Evolutionary conservation across 1,284 basidiomycete genomes (phyloP).

Genomic region (Austroboletus novae-zelandiae): DNA sequence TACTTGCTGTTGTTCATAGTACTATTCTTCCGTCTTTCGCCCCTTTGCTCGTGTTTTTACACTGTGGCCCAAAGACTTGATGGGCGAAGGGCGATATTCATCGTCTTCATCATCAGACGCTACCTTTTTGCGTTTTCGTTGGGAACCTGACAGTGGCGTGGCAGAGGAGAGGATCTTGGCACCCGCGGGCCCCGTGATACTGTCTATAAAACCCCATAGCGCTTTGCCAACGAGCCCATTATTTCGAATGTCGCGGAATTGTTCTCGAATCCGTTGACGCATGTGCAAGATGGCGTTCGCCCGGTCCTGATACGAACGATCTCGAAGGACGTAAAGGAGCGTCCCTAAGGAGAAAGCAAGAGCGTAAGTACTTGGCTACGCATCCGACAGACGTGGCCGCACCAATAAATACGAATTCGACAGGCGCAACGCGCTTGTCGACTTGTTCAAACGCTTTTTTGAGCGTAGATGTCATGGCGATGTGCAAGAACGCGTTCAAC

Average conservation of each 20-base stretch:
- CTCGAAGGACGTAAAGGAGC: slow-evolving; percentile 51
- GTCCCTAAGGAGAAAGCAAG: slow-evolving; percentile 41
- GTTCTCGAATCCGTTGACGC: slow-evolving; percentile 49
- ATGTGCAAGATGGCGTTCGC: slow-evolving; percentile 53
- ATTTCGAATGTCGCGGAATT: slow-evolving; percentile 58
- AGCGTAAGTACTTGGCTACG: not conserved
- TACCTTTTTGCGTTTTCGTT: slow-evolving; percentile 33
- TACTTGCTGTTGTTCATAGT: no score
- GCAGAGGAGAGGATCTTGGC: slow-evolving; percentile 23
- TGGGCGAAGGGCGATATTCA: slow-evolving; percentile 46
- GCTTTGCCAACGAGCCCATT: slow-evolving; percentile 52
- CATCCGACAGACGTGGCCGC: slow-evolving; percentile 1
- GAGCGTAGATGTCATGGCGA: slow-evolving; percentile 42
- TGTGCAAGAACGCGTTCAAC: slow-evolving; percentile 51
- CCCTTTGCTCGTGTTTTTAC: slow-evolving; percentile 39
- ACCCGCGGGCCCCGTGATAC: slow-evolving; percentile 36
- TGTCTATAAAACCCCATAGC: slow-evolving; percentile 55
- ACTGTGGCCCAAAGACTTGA: slow-evolving; percentile 34
- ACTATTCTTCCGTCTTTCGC: slow-evolving; percentile 14
- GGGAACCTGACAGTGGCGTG: slow-evolving; percentile 15
- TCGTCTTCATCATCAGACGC: slow-evolving; percentile 36
- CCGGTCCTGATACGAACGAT: slow-evolving; percentile 38
- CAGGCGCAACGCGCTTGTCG: slow-evolving; percentile 60
- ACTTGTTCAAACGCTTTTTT: slow-evolving; percentile 49
- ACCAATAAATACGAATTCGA: slow-evolving; percentile 77